Evolutionary conservation across 169 alveolate species (phyloP).

Genomic region (Babesia ovata): DNA sequence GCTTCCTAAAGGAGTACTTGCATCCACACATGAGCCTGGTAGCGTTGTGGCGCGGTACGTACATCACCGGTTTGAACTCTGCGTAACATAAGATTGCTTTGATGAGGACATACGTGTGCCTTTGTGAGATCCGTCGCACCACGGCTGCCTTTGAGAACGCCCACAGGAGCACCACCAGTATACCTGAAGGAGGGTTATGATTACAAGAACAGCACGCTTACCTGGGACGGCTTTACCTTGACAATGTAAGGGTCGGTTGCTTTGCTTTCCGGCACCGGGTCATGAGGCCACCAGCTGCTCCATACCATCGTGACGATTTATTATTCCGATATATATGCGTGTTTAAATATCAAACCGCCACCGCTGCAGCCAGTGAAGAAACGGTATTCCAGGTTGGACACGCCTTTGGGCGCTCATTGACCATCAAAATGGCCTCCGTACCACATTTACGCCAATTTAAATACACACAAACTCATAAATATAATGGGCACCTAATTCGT

Average conservation of each 20-base stretch:
- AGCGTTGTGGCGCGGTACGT: constrained; percentile 78
- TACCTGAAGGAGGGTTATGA: constrained; percentile 39
- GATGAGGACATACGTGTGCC: constrained; percentile 68
- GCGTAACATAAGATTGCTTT: not conserved
- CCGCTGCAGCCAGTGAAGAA: no score
- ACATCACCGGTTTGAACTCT: constrained; percentile 82
- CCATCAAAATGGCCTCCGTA: no score
- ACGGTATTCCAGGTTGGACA: no score
- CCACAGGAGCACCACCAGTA: constrained; percentile 83
- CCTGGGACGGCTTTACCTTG: constrained; percentile 74
- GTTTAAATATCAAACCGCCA: no score
- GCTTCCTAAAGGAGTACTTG: constrained; percentile 70
- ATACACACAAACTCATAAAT: no score
- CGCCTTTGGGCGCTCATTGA: no score
- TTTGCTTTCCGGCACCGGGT: constrained; percentile 76
- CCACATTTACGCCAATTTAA: no score
- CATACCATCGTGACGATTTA: constrained; percentile 68
- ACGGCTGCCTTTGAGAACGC: constrained; percentile 73
- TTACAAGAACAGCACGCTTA: not conserved
- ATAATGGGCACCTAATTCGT: no score
- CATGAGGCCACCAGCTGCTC: constrained; percentile 83
- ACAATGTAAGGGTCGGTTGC: constrained; percentile 77
- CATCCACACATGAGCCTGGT: constrained; percentile 81
- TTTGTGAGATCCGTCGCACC: constrained; percentile 80
- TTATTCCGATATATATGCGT: no score